A percentile compares a stretch with the other conserved stretches of the same genome.
phyloP scores from a whole-genome alignment of 2,329 filamentous ascomycete genomes.

The Arthroderma uncinatum region DNA sequence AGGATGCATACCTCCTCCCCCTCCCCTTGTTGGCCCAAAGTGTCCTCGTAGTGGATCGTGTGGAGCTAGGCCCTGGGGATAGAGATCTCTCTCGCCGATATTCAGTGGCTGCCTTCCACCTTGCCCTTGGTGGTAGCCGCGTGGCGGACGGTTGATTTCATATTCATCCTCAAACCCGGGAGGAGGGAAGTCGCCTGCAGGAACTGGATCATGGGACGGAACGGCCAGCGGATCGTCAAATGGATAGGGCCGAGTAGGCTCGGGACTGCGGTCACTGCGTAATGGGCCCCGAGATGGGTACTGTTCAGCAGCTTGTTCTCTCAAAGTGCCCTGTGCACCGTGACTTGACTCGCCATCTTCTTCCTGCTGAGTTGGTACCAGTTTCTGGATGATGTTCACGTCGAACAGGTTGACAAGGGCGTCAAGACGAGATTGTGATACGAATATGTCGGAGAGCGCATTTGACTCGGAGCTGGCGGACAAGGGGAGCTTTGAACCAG shows the following conservation, averaged over 20 bases:
- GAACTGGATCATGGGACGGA: constrained; percentile 50
- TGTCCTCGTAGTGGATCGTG: constrained; percentile 65
- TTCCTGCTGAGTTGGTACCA: constrained; percentile 47
- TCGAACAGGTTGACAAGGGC: constrained; percentile 65
- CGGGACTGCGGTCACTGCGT: constrained; percentile 44
- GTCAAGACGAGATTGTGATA: constrained; percentile 56
- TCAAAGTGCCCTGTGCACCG: background rate
- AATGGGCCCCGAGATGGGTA: constrained; percentile 38
- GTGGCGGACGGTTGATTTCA: constrained; percentile 61
- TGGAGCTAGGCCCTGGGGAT: constrained; percentile 76
- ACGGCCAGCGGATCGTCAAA: constrained; percentile 55
- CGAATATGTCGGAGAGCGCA: constrained; percentile 52
- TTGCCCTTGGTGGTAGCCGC: constrained; percentile 34
- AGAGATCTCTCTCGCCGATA: constrained; percentile 76
- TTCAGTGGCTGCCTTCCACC: constrained; percentile 49
- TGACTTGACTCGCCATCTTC: constrained; percentile 10
- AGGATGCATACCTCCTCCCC: constrained; percentile 88
- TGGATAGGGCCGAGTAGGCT: constrained; percentile 56
- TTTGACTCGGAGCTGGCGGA: constrained; percentile 26
- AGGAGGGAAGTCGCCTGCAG: constrained; percentile 64
- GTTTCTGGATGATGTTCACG: constrained; percentile 68
- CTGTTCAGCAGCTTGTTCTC: constrained; percentile 27
- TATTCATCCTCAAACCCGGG: constrained; percentile 91
- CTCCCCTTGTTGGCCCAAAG: constrained; percentile 52
- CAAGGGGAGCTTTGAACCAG: constrained; percentile 47